Conservation (phyloP, 352 stramenopile genomes). For the Phytophthora syringae region DNA sequence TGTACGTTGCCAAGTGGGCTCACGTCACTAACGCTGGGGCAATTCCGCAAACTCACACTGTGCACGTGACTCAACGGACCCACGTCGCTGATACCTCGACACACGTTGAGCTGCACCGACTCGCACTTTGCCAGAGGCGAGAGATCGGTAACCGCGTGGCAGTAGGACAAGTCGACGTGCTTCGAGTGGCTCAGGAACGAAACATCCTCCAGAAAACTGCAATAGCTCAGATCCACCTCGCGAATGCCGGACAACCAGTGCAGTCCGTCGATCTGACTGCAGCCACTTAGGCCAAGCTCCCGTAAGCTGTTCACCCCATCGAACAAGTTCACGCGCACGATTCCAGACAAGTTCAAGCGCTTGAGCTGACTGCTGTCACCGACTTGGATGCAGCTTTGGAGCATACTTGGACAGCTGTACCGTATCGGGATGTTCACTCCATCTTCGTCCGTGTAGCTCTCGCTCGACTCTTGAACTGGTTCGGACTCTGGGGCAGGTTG, state of each 20-base stretch:
- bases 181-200: slow-evolving; percentile 45
- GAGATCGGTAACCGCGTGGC: slow-evolving; percentile 61
- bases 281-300: slow-evolving; percentile 68
- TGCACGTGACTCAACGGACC: slow-evolving; percentile 44
- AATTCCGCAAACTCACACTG: slow-evolving; percentile 65
- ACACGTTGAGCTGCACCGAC: slow-evolving; percentile 71
- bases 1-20: slow-evolving; percentile 49
- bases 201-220: slow-evolving; percentile 59
- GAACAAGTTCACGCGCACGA: slow-evolving; percentile 58
- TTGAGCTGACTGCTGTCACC: slow-evolving; percentile 27
- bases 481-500: slow-evolving; percentile 30
- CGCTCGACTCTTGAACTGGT: slow-evolving; percentile 15
- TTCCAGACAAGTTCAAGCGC: slow-evolving; percentile 56
- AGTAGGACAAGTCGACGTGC: slow-evolving; percentile 74
- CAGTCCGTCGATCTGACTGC: slow-evolving; percentile 51
- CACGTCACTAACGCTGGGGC: slow-evolving; percentile 57
- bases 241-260: slow-evolving; percentile 45
- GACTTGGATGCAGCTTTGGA: slow-evolving; percentile 37
- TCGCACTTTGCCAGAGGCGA: slow-evolving; percentile 48
- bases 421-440: slow-evolving; percentile 25
- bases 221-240: slow-evolving; percentile 74
- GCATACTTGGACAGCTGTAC: slow-evolving; percentile 44
- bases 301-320: slow-evolving; percentile 54
- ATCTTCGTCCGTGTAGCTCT: slow-evolving; percentile 24
- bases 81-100: slow-evolving; percentile 57